Evolutionary conservation across 495 filamentous ascomycete species (phyloP), one percentile per base, ranked within the genome.

Genomic region (Oidiodendron maius): DNA sequence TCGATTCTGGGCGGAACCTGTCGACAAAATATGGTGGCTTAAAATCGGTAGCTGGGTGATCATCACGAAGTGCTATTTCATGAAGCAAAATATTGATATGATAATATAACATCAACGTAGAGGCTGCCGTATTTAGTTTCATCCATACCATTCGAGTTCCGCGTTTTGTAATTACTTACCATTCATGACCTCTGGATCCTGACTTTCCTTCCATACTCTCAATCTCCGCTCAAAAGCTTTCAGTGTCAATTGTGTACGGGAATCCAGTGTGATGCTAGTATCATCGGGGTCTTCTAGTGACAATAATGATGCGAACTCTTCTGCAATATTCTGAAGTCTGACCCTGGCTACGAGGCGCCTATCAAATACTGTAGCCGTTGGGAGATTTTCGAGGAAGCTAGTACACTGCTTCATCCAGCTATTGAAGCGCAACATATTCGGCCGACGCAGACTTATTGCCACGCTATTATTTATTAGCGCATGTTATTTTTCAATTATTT

Each of bases 41-140:
- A 65, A 51, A 76, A 47, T 72, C 68, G n/a, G 70, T 70, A 11
- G 72, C 69, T 22, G 70, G 67, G 48, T 77, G 74, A 12, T 74
- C 73, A 48, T 73, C 68, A 34, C 73, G 69, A 25, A 76, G 59
- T 28, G 68, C 72, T 6, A 76, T 44, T 54, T 78, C 74, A 50
- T 77, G 75, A 46, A 77, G 63, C 22, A 67, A 68, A 8, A 78
- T 63, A 22, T 66, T 59, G 20, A 65, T 62, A 42, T 67, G 65
- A 44, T 72, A 64, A 39, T 72, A 77, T 59, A 71, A 69, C 41
- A 77, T 61, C 26, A 61, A 64, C 52, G 76, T 56, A 40, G 67
- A 56, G 4, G 66, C 71, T 71, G 24, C 36, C 20, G n/a, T n/a
- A n/a, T n/a, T n/a, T n/a, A 30, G 0, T 16, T 18, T 53, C 12